Conservation (phyloP, 495 filamentous ascomycete genomes). For the Penicillium canariense region DNA sequence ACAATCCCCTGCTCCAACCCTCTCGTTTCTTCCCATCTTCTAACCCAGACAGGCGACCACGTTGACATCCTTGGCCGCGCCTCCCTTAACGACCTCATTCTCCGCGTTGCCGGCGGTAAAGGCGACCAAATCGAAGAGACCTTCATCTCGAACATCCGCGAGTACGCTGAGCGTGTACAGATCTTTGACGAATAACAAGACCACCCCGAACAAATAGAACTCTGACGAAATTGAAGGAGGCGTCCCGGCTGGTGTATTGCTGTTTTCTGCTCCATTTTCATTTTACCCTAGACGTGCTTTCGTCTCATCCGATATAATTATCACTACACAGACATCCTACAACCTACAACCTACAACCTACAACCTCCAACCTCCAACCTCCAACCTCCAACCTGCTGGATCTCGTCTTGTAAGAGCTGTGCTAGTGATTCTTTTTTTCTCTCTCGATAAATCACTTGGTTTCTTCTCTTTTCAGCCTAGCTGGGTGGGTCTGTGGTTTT, state of each 20-base stretch:
- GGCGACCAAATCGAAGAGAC: constrained; percentile 77
- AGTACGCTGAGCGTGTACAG: constrained; percentile 78
- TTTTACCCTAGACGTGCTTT: not conserved
- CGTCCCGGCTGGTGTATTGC: not conserved
- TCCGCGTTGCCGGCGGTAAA: constrained; percentile 84
- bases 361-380: too few relatives aligned
- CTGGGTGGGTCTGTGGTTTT: too few relatives aligned
- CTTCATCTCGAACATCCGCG: constrained; percentile 72
- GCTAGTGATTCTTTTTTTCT: too few relatives aligned
- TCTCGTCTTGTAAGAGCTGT: too few relatives aligned
- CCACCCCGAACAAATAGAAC: not conserved
- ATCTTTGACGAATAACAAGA: constrained; percentile 62
- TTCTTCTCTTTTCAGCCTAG: too few relatives aligned
- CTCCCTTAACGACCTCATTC: constrained; percentile 85
- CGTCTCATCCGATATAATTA: too few relatives aligned
- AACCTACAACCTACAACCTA: too few relatives aligned
- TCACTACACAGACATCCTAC: too few relatives aligned
- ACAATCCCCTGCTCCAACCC: not conserved
- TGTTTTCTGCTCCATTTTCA: not conserved
- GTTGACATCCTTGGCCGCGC: constrained; percentile 92
- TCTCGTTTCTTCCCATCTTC: not conserved
- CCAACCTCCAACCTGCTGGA: too few relatives aligned
- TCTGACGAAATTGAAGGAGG: not conserved
- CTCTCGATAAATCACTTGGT: too few relatives aligned
- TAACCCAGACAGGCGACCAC: constrained; percentile 65